Percentiles rank a stretch among this genome's conserved stretches.
Conservation (phyloP, 768 basidiomycete species). For the Cystofilobasidium macerans region DNA sequence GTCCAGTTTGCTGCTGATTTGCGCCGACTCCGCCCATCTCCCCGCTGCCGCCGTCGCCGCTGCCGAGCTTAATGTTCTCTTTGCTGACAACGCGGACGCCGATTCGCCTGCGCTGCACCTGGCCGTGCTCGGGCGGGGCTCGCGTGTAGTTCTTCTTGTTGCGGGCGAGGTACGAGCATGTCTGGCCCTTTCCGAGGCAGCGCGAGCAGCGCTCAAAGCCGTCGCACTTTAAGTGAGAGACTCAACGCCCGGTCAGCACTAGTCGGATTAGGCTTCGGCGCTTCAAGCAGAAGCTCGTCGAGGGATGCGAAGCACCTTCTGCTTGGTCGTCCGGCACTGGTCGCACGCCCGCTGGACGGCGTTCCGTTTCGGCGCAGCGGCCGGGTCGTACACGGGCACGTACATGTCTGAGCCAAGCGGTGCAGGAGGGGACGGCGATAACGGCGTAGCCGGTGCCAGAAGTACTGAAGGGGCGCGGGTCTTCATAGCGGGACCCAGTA, state of each 20-base stretch:
- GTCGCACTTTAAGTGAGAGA: not conserved
- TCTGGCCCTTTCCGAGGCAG: not conserved
- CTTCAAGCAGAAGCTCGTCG: not conserved
- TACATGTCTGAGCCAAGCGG: not conserved
- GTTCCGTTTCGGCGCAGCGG: not conserved
- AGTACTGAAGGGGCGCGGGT: not conserved
- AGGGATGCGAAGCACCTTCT: not conserved
- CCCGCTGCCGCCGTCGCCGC: too few relatives aligned
- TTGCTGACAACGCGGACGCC: not conserved
- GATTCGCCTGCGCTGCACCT: not conserved
- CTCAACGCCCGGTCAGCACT: too few relatives aligned
- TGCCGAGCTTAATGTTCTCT: not conserved
- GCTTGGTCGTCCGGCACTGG: not conserved
- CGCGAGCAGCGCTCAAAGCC: slow-evolving; percentile 5
- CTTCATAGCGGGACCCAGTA: too few relatives aligned
- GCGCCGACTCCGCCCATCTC: too few relatives aligned
- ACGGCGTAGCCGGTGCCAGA: not conserved
- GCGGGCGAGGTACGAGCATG: not conserved
- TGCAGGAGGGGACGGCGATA: too few relatives aligned
- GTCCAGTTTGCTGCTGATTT: too few relatives aligned
- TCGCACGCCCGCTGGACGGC: slow-evolving; percentile 13
- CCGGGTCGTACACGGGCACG: slow-evolving; percentile 1
- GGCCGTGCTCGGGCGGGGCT: not conserved
- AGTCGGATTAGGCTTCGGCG: too few relatives aligned
- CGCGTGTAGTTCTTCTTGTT: slow-evolving; percentile 13